Base-by-base conservation (phyloP, 352 stramenopile species). In the Salisapilia sapeloensis region DNA sequence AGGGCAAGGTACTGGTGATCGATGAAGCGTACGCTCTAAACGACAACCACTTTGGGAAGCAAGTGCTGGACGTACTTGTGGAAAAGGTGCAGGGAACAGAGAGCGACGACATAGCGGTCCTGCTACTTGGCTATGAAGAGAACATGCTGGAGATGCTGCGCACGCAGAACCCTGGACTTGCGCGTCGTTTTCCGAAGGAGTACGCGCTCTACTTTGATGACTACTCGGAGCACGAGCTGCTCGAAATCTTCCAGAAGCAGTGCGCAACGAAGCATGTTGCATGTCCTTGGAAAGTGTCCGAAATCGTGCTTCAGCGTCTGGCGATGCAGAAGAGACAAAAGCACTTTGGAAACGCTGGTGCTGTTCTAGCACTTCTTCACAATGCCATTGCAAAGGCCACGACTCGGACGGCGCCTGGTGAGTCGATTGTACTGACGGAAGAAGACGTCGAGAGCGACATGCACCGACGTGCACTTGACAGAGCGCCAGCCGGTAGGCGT, bases 21-120 rank as follows among this genome's bases (percentile, higher is more conserved):
- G 86, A 96, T 35, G 86, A 96, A 47, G 84, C 84, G 0, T 96
- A 96, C 57, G 87, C 66, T n/a, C 35, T 96, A 3, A 58, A 92
- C 38, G 62, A 79, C 24, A 56, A 57, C 4, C 33, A 47, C 29
- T 82, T 61, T 23, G 67, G 66, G 2, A 80, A 81, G 38, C 60
- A 79, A 42, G 75, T 75, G 23, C 27, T 94, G 2, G 65, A 96
- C 44, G 80, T 90, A 10, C 24, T 96, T 8, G 84, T 96, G 6
- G 82, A 93, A 35, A 92, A 92, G 38, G 69, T 96, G 18, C 83
- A 96, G 44, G 82, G 74, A 17, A 72, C 63, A 0, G 64, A 89
- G 14, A 64, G 52, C 21, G 85, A 96, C 33, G 85, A 96, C 32
- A 67, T 93, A 16, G 81, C 78, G n/a, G 82, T 97, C n/a, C 42